Evolutionary conservation across 306 rosid genomes (phyloP).

Genomic region (Notholithocarpus densiflorus): DNA sequence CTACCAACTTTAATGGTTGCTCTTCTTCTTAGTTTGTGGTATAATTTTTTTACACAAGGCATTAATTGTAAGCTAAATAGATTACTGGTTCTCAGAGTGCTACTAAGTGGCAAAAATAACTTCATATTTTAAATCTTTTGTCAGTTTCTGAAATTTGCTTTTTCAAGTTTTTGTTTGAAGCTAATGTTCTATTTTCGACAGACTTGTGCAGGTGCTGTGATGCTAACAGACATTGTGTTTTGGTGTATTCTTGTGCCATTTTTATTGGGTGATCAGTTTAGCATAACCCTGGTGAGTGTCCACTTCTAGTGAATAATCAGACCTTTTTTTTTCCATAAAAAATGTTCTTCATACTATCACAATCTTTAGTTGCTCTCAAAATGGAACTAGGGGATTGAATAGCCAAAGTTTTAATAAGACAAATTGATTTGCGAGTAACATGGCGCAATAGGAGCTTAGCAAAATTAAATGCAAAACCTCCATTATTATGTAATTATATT

Average conservation of each 20-base stretch:
- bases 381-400: background rate
- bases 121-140: background rate
- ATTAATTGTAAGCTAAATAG: background rate
- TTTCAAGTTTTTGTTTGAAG: background rate
- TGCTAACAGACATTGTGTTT: constrained; percentile 72
- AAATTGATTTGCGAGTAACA: too few relatives aligned
- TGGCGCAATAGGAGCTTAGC: too few relatives aligned
- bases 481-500: too few relatives aligned
- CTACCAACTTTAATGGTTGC: background rate
- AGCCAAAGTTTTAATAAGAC: too few relatives aligned
- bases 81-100: background rate
- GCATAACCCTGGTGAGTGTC: constrained; percentile 53
- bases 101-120: background rate
- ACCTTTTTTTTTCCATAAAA: background rate
- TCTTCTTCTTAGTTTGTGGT: background rate
- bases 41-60: background rate
- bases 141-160: background rate
- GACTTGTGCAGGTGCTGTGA: constrained; percentile 84
- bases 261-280: constrained; percentile 45
- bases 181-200: constrained; percentile 33
- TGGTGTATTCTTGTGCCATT: constrained; percentile 85
- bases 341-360: background rate
- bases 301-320: background rate
- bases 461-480: too few relatives aligned
- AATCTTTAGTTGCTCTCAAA: background rate